Evolutionary conservation across 2,329 filamentous ascomycete species (phyloP), one percentile per base, ranked within the genome.

Genomic region (Sporothrix schenckii): DNA sequence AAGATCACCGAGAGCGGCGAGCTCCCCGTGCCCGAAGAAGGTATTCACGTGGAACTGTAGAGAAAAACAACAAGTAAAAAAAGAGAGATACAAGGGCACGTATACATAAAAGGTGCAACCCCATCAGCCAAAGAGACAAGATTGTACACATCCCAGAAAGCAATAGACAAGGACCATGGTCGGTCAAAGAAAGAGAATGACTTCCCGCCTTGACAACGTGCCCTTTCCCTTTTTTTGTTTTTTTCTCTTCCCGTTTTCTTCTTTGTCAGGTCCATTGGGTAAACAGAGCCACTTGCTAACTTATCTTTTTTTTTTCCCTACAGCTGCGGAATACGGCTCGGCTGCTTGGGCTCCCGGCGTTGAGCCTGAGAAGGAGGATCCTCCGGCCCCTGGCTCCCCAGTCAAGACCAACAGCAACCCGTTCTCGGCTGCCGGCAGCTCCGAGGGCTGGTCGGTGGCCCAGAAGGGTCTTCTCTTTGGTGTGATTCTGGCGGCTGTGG

Each of bases 1-100:
- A 94, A 89, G 85, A 93, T 96, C 78, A 86, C 80, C 80, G 92
- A 93, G 87, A 92, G 91, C 82, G 92, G 92, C 81, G 92, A 94
- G 86, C 84, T 95, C 76, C 87, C 90, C 80, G 90, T 94, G 75
- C 91, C 92, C 80, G 85, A 88, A 85, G 92, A 95, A 95, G 92
- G 92, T 95, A 94, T 93, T 85, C 91, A 93, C 83, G 87, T 90
- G 83, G 92, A 95, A 84, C 91, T 95, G 82, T 95, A 91, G 21
- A 69, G 24, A 71, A 27, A 9, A 60, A 53, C 30, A 39, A 60
- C 3, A 39, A 41, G 16, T n/a, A 21, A 49, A 21, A 65, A 58
- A 67, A 47, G 16, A 63, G 47, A 34, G 54, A 49, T 49, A 21
- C 39, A 70, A 44, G 66, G 53, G 53, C 53, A 39, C 44, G 63